phyloP scores from a whole-genome alignment of 768 basidiomycete genomes.

The Roridomyces roridus region DNA sequence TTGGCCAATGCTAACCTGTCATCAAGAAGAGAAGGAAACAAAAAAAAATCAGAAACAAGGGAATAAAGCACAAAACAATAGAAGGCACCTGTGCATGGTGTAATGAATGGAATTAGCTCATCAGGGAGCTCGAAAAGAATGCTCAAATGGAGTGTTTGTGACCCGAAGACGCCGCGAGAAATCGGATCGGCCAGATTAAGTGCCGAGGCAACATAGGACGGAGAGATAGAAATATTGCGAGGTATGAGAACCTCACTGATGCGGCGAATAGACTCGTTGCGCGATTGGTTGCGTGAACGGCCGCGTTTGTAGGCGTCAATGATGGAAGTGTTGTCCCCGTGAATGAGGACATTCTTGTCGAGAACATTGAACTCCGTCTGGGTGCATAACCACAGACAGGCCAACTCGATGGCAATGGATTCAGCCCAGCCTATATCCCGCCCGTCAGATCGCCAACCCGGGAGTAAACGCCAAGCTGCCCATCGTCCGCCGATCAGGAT shows the following conservation, averaged over 20 bases:
- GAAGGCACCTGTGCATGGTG: constrained; percentile 7
- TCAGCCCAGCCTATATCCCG: constrained; percentile 39
- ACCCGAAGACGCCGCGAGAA: constrained; percentile 25
- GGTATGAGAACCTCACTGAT: constrained; percentile 9
- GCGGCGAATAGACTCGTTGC: constrained; percentile 1
- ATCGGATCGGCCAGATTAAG: constrained; percentile 39
- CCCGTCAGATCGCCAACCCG: constrained; percentile 29
- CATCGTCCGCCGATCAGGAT: constrained; percentile 24
- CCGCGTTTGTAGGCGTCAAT: constrained; percentile 9
- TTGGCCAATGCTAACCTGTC: constrained; percentile 2
- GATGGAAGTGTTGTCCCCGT: constrained; percentile 6
- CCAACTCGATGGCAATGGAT: constrained; percentile 33
- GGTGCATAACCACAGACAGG: constrained; percentile 10
- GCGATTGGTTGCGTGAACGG: neutral
- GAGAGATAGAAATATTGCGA: constrained; percentile 22
- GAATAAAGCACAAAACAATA: too few relatives aligned
- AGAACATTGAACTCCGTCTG: neutral
- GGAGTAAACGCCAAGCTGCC: constrained; percentile 30
- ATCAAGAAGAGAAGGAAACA: too few relatives aligned
- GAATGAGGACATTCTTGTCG: constrained; percentile 1
- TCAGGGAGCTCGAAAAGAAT: constrained; percentile 15
- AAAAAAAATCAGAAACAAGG: too few relatives aligned
- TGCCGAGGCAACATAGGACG: constrained; percentile 31
- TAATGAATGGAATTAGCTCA: constrained; percentile 21
- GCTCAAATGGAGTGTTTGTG: neutral